Base-by-base conservation (phyloP, 129 eudicot species). In the Deinandra increscens region DNA sequence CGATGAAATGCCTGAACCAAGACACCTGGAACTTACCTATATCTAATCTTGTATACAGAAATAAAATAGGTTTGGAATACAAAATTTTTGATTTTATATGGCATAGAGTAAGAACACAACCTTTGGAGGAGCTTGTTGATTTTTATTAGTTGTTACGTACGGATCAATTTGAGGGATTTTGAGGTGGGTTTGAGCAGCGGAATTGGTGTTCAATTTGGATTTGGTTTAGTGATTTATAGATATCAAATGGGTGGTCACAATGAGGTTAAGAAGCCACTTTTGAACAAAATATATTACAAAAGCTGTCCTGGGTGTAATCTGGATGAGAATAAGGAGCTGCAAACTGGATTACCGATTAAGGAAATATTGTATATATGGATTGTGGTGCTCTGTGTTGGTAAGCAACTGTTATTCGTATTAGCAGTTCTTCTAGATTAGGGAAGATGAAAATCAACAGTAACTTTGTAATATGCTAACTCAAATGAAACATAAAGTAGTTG, bases 291-390 rank as follows among this genome's bases (percentile, higher is more conserved):
- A 66, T 88, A 72, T 75, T 39, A 81, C 14, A 86, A 85, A 59
- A 78, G 62, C 8, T 88, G 97, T 68, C 83, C 96, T 0, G 96
- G 97, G 6, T 91, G 97, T 82, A 49, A 66, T 41, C 64, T 91
- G 51, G 96, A 91, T 49, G 70, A 18, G 66, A 45, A 12, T 4
- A 87, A 85, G 55, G 78, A 71, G 64, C 18, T 64, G 45, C 82
- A 82, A 6, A 42, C 72, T 22, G 90, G 89, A n/a, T 49, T 85
- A n/a, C 96, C 97, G 11, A 65, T 79, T 38, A 85, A 78, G 79
- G 78, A 85, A 78, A 73, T 85, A 54, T 34, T 83, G 11, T 46
- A 33, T 19, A 60, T 87, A 31, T 88, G 97, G 97, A 67, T 76
- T 67, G 74, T 88, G 33, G 85, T 78, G 51, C 86, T 91, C 29